Evolutionary conservation across 768 basidiomycete species (phyloP).

Genomic region (Boletus subcaerulescens): DNA sequence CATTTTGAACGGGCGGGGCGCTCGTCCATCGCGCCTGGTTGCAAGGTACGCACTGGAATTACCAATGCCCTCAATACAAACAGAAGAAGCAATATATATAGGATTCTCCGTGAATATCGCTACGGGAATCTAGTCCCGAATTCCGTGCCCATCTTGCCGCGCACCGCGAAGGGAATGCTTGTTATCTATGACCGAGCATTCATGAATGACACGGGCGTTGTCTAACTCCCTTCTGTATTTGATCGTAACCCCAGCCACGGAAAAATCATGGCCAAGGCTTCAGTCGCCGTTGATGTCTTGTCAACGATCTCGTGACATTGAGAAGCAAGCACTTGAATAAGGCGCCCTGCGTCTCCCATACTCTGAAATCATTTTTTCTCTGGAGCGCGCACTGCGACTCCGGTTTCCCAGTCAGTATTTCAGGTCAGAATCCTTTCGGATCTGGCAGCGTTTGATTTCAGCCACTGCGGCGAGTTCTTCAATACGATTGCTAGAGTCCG

Average conservation of each 20-base stretch:
- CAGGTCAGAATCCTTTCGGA: neutral
- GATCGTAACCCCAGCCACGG: neutral
- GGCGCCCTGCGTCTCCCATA: neutral
- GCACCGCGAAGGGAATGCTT: neutral
- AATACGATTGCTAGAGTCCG: neutral
- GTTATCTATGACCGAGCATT: too few species aligned
- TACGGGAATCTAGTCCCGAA: neutral
- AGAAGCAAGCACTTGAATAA: neutral
- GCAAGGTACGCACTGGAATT: neutral
- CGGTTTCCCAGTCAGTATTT: neutral
- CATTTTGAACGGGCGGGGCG: neutral
- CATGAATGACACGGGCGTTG: too few species aligned
- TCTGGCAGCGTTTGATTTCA: neutral
- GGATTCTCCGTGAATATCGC: neutral
- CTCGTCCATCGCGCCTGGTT: neutral
- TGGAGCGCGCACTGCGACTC: neutral
- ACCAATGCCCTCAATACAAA: neutral
- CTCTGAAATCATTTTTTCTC: neutral
- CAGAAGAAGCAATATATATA: neutral
- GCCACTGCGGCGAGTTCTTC: too few species aligned
- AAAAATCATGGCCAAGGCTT: neutral
- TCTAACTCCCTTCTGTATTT: neutral
- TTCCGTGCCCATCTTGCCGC: neutral
- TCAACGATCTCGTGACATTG: conserved; percentile 3
- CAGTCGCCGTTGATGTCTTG: conserved; percentile 1